Percentiles rank a stretch among this genome's conserved stretches.
phyloP scores from a whole-genome alignment of 2,329 filamentous ascomycete genomes.

The Monilinia fructigena region DNA sequence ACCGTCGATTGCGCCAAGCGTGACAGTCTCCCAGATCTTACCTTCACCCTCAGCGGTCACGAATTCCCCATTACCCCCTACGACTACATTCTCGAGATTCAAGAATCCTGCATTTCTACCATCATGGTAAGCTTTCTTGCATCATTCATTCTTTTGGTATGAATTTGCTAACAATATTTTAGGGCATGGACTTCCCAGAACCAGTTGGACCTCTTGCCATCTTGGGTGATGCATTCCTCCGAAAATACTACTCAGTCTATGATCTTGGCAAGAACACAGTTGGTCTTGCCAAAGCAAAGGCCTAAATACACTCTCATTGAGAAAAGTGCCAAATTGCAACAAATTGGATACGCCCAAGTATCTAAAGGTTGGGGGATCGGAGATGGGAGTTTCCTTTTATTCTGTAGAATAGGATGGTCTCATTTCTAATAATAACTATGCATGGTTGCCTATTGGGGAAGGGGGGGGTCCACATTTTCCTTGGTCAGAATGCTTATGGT shows the following conservation, averaged over 20 bases:
- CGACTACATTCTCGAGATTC: constrained; percentile 95
- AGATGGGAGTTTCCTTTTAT: constrained; percentile 16
- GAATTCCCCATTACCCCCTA: constrained; percentile 87
- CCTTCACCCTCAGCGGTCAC: constrained; percentile 84
- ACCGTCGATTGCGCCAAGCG: constrained; percentile 85
- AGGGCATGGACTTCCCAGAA: constrained; percentile 62
- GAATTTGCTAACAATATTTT: constrained; percentile 77
- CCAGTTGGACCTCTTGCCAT: constrained; percentile 91
- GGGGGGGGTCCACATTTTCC: constrained; percentile 8
- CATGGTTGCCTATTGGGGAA: constrained; percentile 4
- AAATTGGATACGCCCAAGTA: constrained; percentile 1
- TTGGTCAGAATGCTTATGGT: constrained; percentile 14
- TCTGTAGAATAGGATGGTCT: constrained; percentile 20
- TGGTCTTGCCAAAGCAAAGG: constrained; percentile 77
- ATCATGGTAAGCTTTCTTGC: constrained; percentile 64
- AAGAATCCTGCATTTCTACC: constrained; percentile 92
- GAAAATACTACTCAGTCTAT: constrained; percentile 94
- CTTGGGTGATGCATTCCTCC: constrained; percentile 81
- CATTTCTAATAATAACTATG: constrained; percentile 18
- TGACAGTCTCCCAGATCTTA: constrained; percentile 80
- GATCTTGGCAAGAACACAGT: constrained; percentile 87
- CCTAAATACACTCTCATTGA: not conserved
- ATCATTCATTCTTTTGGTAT: constrained; percentile 60
- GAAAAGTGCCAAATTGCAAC: constrained; percentile 16
- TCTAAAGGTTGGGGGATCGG: not conserved